These are phyloP conservation scores for Fusarium bulbicola DNA, from an alignment of 2,329 filamentous ascomycete species.

Conservation along the genomic window DNA sequence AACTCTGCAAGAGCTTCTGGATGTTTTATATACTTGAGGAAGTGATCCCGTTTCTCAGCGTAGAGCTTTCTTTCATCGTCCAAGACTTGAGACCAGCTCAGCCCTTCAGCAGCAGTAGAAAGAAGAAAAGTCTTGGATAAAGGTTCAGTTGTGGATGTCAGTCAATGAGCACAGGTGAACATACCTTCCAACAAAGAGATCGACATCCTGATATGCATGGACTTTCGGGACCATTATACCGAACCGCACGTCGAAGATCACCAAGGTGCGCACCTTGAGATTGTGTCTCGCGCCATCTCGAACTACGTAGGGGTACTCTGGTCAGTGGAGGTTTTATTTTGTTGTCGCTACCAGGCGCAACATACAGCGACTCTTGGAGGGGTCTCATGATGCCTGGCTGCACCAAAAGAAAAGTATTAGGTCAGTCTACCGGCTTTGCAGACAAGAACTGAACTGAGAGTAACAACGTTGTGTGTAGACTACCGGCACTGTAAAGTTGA, in stretches of 20 bases:
- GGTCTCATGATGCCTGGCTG: conserved; percentile 46
- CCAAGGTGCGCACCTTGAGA: conserved; percentile 64
- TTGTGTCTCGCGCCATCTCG: conserved; percentile 74
- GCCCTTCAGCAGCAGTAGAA: conserved; percentile 71
- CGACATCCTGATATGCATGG: conserved; percentile 78
- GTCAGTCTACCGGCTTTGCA: neutral
- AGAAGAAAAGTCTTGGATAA: conserved; percentile 76
- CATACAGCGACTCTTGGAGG: conserved; percentile 52
- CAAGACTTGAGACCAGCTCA: conserved; percentile 75
- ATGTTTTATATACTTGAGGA: conserved; percentile 83
- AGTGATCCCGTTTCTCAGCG: conserved; percentile 73
- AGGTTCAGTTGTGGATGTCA: conserved; percentile 15
- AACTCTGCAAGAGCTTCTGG: conserved; percentile 79
- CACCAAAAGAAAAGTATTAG: neutral
- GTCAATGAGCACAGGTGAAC: neutral
- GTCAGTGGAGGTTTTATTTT: conserved; percentile 32
- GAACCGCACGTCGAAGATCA: conserved; percentile 72
- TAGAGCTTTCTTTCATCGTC: conserved; percentile 79
- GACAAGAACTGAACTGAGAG: neutral
- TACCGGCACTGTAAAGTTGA: conserved; percentile 16
- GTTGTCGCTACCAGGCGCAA: conserved; percentile 11
- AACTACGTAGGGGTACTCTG: conserved; percentile 53
- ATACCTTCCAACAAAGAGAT: conserved; percentile 92
- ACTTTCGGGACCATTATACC: conserved; percentile 65
- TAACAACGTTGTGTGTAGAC: neutral